Base-by-base conservation (phyloP, 495 filamentous ascomycete genomes). In the Bacidia gigantensis region DNA sequence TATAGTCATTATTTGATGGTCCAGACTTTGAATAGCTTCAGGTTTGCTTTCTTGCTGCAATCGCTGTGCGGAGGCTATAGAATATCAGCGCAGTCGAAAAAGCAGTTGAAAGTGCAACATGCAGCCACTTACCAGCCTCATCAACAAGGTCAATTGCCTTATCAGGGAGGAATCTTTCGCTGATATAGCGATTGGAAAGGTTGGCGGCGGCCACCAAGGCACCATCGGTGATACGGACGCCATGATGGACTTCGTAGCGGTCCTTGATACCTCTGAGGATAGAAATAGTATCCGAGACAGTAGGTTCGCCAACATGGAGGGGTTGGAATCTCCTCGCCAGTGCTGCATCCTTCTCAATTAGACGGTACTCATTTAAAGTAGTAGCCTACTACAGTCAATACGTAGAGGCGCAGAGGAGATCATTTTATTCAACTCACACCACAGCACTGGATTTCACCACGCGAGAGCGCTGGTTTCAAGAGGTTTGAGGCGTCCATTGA, bases 81-180 rank as follows among this genome's bases (percentile, higher is more conserved):
- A 18, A 18, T 22, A 17, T 44, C 41, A 39, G n/a, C n/a, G 10
- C 35, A 10, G n/a, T 39, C 11, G 11, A 39, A 10, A 39, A 39
- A 39, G 10, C 35, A 10, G n/a, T n/a, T n/a, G n/a, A n/a, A n/a
- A 14, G 7, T 35, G 29, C 41, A 22, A 22, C 14, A n/a, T n/a
- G 35, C 10, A 39, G 35, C 21, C 17, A 18, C 41, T 18, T 44
- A 44, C 41, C 41, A 12, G 92, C 92, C 67, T 97, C 92, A 62
- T 98, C 92, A 57, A 98, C 87, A 47, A 98, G 64, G 64, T 98
- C 92, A 55, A 98, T 98, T 5, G 92, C 92, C 62, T 97, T 96
- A 65, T 96, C 90, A 1, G 92, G 90, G 1, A 96, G 72, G 65
- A 93, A 97, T 32, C 92, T 84, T 62, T 96, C 89, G 41, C 87